phyloP scores from a whole-genome alignment of 176 grass and related monocot species.

The Tuctoria greenei region DNA sequence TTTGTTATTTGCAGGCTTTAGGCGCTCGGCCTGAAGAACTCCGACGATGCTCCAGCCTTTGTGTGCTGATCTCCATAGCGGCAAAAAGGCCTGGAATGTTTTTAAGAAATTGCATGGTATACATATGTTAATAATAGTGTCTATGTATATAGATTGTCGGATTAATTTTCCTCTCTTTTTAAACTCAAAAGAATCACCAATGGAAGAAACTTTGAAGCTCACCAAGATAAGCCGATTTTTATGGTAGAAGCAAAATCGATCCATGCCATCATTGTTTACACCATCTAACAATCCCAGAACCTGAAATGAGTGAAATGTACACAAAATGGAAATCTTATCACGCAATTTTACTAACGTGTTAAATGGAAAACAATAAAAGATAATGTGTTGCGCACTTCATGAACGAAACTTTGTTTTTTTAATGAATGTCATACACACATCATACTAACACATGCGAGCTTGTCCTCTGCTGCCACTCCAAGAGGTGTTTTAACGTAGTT shows the following conservation, averaged over 20 bases:
- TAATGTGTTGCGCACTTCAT: too few relatives aligned
- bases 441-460: background rate
- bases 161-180: background rate
- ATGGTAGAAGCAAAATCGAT: slow-evolving; percentile 43
- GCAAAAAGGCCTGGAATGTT: slow-evolving; percentile 12
- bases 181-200: background rate
- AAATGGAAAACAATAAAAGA: too few relatives aligned
- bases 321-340: too few relatives aligned
- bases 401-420: too few relatives aligned
- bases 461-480: background rate
- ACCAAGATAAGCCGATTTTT: slow-evolving; percentile 41
- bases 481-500: background rate
- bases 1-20: slow-evolving; percentile 5
- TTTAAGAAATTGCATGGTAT: slow-evolving; percentile 7
- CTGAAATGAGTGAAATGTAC: slow-evolving; percentile 19
- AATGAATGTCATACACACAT: too few relatives aligned
- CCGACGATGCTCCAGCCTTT: background rate
- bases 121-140: background rate
- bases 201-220: background rate
- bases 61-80: background rate
- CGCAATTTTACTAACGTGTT: too few relatives aligned
- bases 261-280: background rate
- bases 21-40: slow-evolving; percentile 4
- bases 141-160: background rate
- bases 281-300: slow-evolving; percentile 42